Conservation (phyloP, 2,329 filamentous ascomycete species). For the Huntiella savannae region DNA sequence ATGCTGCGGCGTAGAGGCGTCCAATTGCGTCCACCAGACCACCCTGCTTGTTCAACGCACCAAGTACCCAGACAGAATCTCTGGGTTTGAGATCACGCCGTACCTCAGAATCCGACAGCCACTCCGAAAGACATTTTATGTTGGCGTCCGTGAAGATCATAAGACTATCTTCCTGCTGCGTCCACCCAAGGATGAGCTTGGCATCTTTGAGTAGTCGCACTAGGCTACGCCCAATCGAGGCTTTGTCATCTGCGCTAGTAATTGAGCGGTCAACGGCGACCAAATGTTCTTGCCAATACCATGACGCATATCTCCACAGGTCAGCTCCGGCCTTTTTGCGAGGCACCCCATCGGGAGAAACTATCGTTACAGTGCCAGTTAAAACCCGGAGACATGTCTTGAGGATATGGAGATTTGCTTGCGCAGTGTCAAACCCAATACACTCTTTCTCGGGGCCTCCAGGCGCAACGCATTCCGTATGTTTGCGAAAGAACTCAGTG, state of each 20-base stretch:
- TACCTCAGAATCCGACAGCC: conserved; percentile 20
- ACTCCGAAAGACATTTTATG: conserved; percentile 19
- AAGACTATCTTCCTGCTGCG: conserved; percentile 23
- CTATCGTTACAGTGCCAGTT: conserved; percentile 15
- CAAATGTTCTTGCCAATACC: conserved; percentile 27
- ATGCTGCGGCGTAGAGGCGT: conserved; percentile 21
- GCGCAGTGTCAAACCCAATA: conserved; percentile 20
- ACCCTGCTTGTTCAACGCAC: conserved; percentile 14
- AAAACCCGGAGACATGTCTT: conserved; percentile 23
- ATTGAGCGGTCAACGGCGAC: conserved; percentile 17
- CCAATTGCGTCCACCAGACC: conserved; percentile 22
- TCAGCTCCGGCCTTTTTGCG: conserved; percentile 6
- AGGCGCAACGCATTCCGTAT: conserved; percentile 4
- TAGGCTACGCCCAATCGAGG: conserved; percentile 18
- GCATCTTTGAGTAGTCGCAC: conserved; percentile 22
- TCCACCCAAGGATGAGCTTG: conserved; percentile 22
- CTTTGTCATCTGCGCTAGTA: conserved; percentile 17
- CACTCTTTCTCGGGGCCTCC: conserved; percentile 11
- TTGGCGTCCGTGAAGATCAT: conserved; percentile 23
- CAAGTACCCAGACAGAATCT: conserved; percentile 17
- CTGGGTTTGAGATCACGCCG: conserved; percentile 16
- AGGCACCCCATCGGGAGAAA: neutral
- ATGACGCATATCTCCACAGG: conserved; percentile 21
- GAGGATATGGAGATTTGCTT: conserved; percentile 21
- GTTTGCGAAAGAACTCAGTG: conserved; percentile 13